Evolutionary conservation across 768 basidiomycete genomes (phyloP).

Genomic region (Amanita inopinata): DNA sequence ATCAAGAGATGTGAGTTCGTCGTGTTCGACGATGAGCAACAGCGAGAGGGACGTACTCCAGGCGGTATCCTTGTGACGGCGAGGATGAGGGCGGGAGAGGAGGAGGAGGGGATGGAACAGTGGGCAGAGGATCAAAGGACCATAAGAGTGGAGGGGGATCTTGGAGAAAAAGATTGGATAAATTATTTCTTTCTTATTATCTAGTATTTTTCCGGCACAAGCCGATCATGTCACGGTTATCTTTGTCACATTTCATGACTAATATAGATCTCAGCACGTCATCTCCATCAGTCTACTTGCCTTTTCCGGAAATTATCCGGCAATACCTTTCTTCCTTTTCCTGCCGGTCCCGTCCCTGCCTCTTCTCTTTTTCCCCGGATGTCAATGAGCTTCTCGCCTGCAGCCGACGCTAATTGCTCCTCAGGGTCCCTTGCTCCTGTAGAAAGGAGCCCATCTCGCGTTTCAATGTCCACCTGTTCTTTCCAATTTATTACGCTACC

Average conservation of each 20-base stretch:
- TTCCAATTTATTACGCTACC: no score
- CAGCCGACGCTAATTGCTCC: no score
- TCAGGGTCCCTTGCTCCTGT: no score
- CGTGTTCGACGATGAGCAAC: conserved; percentile 14
- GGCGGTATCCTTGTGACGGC: conserved; percentile 40
- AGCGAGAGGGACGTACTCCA: conserved; percentile 26
- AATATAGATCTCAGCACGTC: background rate
- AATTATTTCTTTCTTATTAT: background rate
- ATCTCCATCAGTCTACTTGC: background rate
- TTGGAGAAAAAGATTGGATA: background rate
- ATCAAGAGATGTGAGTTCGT: conserved; percentile 11
- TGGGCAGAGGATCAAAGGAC: background rate
- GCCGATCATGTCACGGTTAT: background rate
- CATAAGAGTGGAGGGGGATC: conserved; percentile 3
- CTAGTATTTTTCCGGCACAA: background rate
- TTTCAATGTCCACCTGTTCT: no score
- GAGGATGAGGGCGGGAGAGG: conserved; percentile 24
- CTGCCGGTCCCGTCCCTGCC: background rate
- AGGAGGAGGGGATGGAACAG: conserved; percentile 10
- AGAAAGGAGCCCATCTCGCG: no score
- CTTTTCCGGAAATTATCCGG: background rate
- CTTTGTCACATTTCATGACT: no score
- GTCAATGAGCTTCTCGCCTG: background rate
- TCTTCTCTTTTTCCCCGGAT: background rate
- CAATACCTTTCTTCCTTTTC: background rate